phyloP scores from a whole-genome alignment of 305 asterid species.

The Plantago rigida region DNA sequence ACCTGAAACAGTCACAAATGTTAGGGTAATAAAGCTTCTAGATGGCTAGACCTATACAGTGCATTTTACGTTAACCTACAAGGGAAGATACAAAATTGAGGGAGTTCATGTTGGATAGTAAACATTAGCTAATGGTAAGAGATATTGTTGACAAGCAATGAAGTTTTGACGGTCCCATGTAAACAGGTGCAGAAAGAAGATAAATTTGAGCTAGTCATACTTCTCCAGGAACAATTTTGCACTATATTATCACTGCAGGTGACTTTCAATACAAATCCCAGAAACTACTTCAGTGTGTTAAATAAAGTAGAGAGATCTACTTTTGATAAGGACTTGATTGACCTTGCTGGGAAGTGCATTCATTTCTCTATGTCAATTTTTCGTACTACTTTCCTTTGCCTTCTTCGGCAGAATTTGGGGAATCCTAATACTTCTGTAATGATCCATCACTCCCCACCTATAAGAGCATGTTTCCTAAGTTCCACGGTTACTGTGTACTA shows the following conservation, averaged over 20 bases:
- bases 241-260: no score
- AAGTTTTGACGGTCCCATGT: no score
- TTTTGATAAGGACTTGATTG: not conserved
- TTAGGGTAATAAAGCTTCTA: conserved; percentile 18
- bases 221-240: no score
- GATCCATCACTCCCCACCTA: not conserved
- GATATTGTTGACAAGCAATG: not conserved
- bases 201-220: no score
- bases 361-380: not conserved
- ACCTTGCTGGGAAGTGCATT: not conserved
- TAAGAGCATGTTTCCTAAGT: not conserved
- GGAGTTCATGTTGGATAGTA: conserved; percentile 12
- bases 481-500: no score
- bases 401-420: not conserved
- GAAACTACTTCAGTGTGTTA: no score
- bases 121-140: conserved; percentile 11
- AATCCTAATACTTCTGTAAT: not conserved
- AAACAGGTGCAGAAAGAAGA: no score
- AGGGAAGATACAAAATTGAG: conserved; percentile 9
- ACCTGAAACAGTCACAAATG: conserved; percentile 35
- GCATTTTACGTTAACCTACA: not conserved
- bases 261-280: no score
- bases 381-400: not conserved
- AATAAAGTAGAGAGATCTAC: not conserved
- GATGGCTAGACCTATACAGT: conserved; percentile 3